Base-by-base conservation (phyloP, 2,329 filamentous ascomycete species). In the Microdochium nivale region DNA sequence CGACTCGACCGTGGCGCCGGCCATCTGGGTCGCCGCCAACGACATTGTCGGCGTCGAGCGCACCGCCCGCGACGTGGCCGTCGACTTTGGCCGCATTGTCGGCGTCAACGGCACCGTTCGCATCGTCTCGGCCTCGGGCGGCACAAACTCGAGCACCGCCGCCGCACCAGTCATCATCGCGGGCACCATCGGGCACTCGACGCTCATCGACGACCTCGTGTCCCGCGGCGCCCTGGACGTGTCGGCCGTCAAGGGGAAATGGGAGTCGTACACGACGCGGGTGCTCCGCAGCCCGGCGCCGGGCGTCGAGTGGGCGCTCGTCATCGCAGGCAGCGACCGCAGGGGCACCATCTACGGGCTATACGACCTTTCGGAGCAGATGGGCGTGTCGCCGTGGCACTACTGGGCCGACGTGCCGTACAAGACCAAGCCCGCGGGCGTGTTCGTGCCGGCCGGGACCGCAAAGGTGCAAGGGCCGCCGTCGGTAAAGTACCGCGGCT, bases 341-440 rank as follows among this genome's bases (percentile, higher is more conserved):
- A 59, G 63, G 2, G 63, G 63, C 14, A 79, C 83, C 25, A 74
- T 91, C 48, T 78, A 92, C 65, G 83, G 90, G 67, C 86, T 92
- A 9, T 80, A 88, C 52, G 86, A 89, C 64, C 92, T 92, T 72
- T 74, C 88, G 54, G 91, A 87, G 86, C 76, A 88, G 62, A 87
- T 88, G 52, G 86, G 86, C 25, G 83, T 88, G 13, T 85, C 80
- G 30, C 84, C 83, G 43, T 86, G 82, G 81, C 79, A 86, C 66
- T 86, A 77, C 70, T 86, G 80, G 73, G 81, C 83, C 5, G 84
- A 87, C 61, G 78, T 83, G 1, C 74, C 80, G 1, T 61, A 75
- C 1, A 72, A 75, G 50, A 67, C 72, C 54, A 74, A 77, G 55
- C 63, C 70, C 23, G 69, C 72, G n/a, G n/a, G n/a, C 7, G 78